phyloP scores from a whole-genome alignment of 108 stramenopile species.

The Chaetoceros muelleri region DNA sequence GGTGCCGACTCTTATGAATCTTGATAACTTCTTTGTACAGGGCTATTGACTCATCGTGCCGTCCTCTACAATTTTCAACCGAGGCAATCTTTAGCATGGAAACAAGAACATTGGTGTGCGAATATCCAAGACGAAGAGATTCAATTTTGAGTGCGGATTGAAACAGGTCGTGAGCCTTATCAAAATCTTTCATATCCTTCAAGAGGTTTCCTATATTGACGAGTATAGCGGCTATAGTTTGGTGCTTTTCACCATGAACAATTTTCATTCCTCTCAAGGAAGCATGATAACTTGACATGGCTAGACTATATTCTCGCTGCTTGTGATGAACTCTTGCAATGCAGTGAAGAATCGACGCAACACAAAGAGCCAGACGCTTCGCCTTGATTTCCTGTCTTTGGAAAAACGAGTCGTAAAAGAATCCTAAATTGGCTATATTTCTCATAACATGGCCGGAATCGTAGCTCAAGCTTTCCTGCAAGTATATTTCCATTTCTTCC shows the following conservation, averaged over 20 bases:
- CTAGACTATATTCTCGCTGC: constrained; percentile 36
- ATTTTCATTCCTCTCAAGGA: constrained; percentile 76
- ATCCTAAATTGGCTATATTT: not conserved
- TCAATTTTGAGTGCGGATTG: constrained; percentile 82
- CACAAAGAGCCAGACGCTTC: constrained; percentile 19
- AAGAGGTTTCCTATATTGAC: constrained; percentile 80
- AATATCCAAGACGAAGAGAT: constrained; percentile 66
- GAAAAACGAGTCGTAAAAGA: constrained; percentile 56
- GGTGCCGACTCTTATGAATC: constrained; percentile 43
- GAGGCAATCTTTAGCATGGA: constrained; percentile 84
- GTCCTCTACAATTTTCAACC: constrained; percentile 76
- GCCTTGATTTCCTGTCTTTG: not conserved
- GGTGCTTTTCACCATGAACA: constrained; percentile 53
- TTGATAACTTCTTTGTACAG: constrained; percentile 62
- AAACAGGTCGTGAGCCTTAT: constrained; percentile 69
- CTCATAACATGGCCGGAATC: not conserved
- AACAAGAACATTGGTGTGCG: constrained; percentile 78
- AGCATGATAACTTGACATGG: constrained; percentile 60
- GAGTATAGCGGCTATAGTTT: constrained; percentile 68
- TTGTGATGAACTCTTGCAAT: constrained; percentile 64
- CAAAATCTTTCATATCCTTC: constrained; percentile 76
- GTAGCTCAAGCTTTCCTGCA: not conserved
- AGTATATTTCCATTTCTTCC: not conserved
- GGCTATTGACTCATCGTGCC: constrained; percentile 49
- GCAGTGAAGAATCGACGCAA: constrained; percentile 72